Base-by-base conservation (phyloP, 2,329 filamentous ascomycete genomes). In the Gaeumannomyces sp. region DNA sequence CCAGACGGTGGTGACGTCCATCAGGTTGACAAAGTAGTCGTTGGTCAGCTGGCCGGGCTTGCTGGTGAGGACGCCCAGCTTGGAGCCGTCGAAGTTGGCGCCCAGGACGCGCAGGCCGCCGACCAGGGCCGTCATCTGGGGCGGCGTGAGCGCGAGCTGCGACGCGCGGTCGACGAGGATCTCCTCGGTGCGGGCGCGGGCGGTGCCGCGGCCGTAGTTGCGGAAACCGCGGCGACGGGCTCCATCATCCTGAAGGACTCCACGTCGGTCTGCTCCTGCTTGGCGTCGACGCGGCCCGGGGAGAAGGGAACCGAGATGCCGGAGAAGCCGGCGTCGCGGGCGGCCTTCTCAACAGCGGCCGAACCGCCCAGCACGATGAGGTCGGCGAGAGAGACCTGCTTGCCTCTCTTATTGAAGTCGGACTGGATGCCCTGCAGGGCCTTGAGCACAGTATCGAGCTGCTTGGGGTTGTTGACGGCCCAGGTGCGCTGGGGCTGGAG, bases 21-120 rank as follows among this genome's bases (percentile, higher is more conserved):
- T 83, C 1, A 93, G 80, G 78, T 92, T 92, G 76, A 90, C 83
- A 72, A 93, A 93, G 83, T 91, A 93, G 77, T 93, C 90, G 76
- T 90, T 92, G 72, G 86, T 68, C 71, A 69, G 45, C 79, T 62
- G 29, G 61, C 61, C 61, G 35, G 50, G 50, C 35, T 57, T 56
- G 38, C 14, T 29, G 16, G 89, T 92, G 72, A 92, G 80, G 66
- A 92, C 81, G 66, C 89, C 89, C 66, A 84, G 75, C 25, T 79
- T 73, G 0, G 88, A 90, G 53, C 86, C 85, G 70, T 91, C 88
- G 68, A 80, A 89, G 81, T 91, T 92, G 73, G 83, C 78, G 74
- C 85, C 84, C 64, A 92, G 77, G 1, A 80, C 82, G 70, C 89
- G 89, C 60, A 92, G 78, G 75, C 89, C 89, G 69, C 89, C 89